These are phyloP conservation scores for Trametes coccinea DNA, from an alignment of 768 basidiomycete species.

Conservation along the genomic window DNA sequence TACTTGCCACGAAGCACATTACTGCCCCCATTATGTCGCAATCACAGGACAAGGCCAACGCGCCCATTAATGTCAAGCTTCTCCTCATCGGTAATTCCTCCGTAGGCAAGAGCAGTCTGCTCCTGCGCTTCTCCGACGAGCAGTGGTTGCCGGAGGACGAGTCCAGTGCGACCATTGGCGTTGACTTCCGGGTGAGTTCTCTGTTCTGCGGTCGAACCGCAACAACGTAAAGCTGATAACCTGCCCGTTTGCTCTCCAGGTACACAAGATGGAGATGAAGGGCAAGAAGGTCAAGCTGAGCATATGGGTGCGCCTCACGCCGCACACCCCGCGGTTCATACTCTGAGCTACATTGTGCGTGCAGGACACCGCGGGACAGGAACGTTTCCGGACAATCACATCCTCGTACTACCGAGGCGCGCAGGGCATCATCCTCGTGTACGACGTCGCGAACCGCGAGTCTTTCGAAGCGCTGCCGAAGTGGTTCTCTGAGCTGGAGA, in stretches of 20 bases:
- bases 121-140: slow-evolving; percentile 95
- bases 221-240: not conserved
- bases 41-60: slow-evolving; percentile 19
- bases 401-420: slow-evolving; percentile 92
- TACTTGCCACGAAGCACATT: not conserved
- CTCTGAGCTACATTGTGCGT: not conserved
- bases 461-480: slow-evolving; percentile 92
- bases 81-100: slow-evolving; percentile 86
- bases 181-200: slow-evolving; percentile 77
- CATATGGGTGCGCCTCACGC: slow-evolving; percentile 79
- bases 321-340: not conserved
- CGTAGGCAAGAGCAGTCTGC: slow-evolving; percentile 89
- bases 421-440: slow-evolving; percentile 86
- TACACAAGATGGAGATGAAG: slow-evolving; percentile 85
- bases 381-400: slow-evolving; percentile 94
- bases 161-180: slow-evolving; percentile 80
- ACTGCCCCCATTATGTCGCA: slow-evolving; percentile 11
- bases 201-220: not conserved
- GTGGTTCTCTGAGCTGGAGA: slow-evolving; percentile 93
- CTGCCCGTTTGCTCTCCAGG: slow-evolving; percentile 40
- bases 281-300: slow-evolving; percentile 88
- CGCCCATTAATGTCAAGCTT: slow-evolving; percentile 74
- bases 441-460: slow-evolving; percentile 91
- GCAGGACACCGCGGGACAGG: slow-evolving; percentile 95
- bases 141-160: slow-evolving; percentile 94